Conservation (phyloP, 371 early-diverging fungal genomes). For the Nematocida sp. region DNA sequence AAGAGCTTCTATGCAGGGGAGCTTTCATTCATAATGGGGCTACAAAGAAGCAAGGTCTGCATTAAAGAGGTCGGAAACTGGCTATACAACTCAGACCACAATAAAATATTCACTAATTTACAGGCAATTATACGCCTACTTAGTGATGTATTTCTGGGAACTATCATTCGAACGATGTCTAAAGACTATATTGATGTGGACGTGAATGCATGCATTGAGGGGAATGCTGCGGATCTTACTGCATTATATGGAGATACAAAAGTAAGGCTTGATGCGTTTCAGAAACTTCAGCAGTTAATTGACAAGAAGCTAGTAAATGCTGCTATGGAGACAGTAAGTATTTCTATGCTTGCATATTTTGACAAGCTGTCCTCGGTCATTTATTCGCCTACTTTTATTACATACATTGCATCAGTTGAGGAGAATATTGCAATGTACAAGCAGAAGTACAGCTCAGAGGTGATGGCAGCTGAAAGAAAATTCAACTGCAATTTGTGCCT, state of each 20-base stretch:
- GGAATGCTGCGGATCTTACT: neutral
- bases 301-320: slow-evolving; percentile 17
- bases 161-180: slow-evolving; percentile 3
- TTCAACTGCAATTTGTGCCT: slow-evolving; percentile 19
- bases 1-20: slow-evolving; percentile 36
- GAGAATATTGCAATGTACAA: slow-evolving; percentile 47
- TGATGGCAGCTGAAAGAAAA: slow-evolving; percentile 31
- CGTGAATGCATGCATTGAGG: slow-evolving; percentile 23
- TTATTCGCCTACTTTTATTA: slow-evolving; percentile 35
- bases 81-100: slow-evolving; percentile 30
- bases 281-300: neutral
- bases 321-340: slow-evolving; percentile 5
- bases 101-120: slow-evolving; percentile 37
- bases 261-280: neutral
- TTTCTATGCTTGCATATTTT: slow-evolving; percentile 21
- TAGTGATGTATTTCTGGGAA: slow-evolving; percentile 19
- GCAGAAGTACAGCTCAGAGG: slow-evolving; percentile 12
- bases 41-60: slow-evolving; percentile 32
- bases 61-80: slow-evolving; percentile 38
- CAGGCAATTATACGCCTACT: slow-evolving; percentile 8
- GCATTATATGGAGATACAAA: neutral
- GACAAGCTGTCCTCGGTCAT: slow-evolving; percentile 18
- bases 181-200: neutral
- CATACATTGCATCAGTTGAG: slow-evolving; percentile 38
- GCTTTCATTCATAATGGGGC: slow-evolving; percentile 24